Conservation (phyloP, 2,329 filamentous ascomycete species). For the Nothophoma quercina region DNA sequence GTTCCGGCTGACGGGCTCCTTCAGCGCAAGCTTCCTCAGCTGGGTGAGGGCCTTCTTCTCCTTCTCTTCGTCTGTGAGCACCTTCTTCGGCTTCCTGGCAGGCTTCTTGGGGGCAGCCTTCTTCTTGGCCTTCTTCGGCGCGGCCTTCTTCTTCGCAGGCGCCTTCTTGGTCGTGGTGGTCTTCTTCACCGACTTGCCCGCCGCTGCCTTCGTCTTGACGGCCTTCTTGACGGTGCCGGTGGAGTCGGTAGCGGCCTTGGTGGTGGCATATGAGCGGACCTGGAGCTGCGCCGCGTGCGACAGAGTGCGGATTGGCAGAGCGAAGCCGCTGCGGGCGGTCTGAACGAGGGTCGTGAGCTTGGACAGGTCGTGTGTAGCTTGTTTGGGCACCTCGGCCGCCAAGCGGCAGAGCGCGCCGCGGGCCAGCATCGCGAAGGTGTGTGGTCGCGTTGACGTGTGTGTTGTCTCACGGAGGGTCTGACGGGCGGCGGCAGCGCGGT, state of each 20-base stretch:
- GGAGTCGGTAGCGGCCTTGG: constrained; percentile 38
- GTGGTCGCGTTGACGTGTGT: constrained; percentile 5
- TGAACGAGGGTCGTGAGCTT: constrained; percentile 44
- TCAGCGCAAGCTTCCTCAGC: constrained; percentile 50
- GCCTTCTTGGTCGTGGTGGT: constrained; percentile 27
- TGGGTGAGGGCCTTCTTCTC: constrained; percentile 34
- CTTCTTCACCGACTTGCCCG: constrained; percentile 28
- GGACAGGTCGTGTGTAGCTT: constrained; percentile 46
- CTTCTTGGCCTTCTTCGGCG: constrained; percentile 36
- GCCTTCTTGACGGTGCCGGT: constrained; percentile 37
- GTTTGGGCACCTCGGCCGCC: constrained; percentile 44
- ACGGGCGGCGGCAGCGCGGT: constrained; percentile 24
- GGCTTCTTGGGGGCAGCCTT: constrained; percentile 36
- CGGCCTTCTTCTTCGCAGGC: constrained; percentile 34
- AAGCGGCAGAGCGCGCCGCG: constrained; percentile 47
- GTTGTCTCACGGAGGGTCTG: constrained; percentile 15
- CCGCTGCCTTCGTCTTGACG: constrained; percentile 34
- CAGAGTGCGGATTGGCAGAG: constrained; percentile 14
- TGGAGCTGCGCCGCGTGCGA: constrained; percentile 11
- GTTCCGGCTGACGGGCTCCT: constrained; percentile 32
- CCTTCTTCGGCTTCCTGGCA: constrained; percentile 36
- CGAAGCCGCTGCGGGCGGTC: constrained; percentile 18
- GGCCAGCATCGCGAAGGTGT: constrained; percentile 42
- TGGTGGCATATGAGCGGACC: constrained; percentile 46
- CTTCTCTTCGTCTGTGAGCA: constrained; percentile 40